Evolutionary conservation across 2,329 filamentous ascomycete genomes (phyloP).

Genomic region (Elsinoe perseae): DNA sequence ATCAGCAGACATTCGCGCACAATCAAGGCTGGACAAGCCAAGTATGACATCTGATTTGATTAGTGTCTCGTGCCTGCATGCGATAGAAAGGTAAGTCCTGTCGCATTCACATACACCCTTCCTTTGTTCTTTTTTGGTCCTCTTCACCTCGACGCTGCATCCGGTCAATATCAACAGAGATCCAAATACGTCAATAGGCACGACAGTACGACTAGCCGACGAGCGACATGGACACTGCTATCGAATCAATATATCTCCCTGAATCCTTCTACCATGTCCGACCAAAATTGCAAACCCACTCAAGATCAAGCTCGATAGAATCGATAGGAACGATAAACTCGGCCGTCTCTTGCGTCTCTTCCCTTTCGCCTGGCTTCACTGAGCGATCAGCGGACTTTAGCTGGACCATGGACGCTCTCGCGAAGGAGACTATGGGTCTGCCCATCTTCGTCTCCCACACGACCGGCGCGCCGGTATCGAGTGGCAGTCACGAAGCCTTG

Average conservation of each 20-base stretch:
- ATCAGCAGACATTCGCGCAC: constrained; percentile 8
- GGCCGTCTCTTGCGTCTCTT: background rate
- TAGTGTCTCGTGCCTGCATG: constrained; percentile 12
- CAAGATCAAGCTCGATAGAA: constrained; percentile 1
- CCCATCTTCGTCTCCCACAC: constrained; percentile 14
- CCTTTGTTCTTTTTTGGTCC: constrained; percentile 5
- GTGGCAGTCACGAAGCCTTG: background rate
- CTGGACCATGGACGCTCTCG: constrained; percentile 12
- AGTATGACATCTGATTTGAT: constrained; percentile 9
- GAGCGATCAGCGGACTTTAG: background rate
- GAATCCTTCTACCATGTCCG: background rate
- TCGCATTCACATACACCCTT: background rate
- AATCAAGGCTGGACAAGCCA: constrained; percentile 11
- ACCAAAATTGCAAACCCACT: background rate
- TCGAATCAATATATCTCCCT: background rate
- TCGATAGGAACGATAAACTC: constrained; percentile 1
- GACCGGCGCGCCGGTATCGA: background rate
- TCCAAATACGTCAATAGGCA: constrained; percentile 5
- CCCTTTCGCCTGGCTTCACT: background rate
- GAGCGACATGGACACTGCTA: background rate
- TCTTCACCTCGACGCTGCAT: background rate
- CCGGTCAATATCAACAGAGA: background rate
- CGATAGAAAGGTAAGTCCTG: constrained; percentile 11
- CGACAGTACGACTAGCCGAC: too few relatives aligned
- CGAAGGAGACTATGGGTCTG: constrained; percentile 16